A percentile compares a stretch with the other conserved stretches of the same genome.
phyloP scores from a whole-genome alignment of 2,329 filamentous ascomycete genomes.

The Capronia epimyces region DNA sequence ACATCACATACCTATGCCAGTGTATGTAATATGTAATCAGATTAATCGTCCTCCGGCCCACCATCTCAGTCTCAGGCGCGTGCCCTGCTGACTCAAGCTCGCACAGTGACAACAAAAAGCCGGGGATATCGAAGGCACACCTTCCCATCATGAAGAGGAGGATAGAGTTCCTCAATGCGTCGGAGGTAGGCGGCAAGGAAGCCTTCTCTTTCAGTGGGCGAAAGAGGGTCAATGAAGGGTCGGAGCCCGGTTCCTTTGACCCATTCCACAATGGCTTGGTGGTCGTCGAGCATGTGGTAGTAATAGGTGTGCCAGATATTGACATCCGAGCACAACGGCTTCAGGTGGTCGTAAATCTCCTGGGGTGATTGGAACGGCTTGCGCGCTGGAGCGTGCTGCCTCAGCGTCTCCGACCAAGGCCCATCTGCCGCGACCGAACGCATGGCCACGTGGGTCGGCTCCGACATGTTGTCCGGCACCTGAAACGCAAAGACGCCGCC shows the following conservation, averaged over 20 bases:
- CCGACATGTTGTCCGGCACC: slow-evolving; percentile 48
- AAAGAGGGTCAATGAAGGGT: slow-evolving; percentile 50
- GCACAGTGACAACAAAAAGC: slow-evolving; percentile 49
- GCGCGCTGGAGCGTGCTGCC: slow-evolving; percentile 35
- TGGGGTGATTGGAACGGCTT: slow-evolving; percentile 46
- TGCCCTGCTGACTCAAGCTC: too few species aligned
- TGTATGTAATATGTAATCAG: too few species aligned
- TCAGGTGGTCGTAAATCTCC: slow-evolving; percentile 48
- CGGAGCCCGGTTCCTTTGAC: slow-evolving; percentile 53
- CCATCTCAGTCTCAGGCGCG: too few species aligned
- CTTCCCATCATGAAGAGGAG: slow-evolving; percentile 45
- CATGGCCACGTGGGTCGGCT: slow-evolving; percentile 51
- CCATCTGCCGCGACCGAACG: slow-evolving; percentile 37
- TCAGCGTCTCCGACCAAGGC: slow-evolving; percentile 38
- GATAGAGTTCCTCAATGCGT: slow-evolving; percentile 44
- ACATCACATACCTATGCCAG: too few species aligned
- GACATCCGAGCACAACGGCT: slow-evolving; percentile 40
- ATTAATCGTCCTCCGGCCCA: too few species aligned
- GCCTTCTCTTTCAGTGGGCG: slow-evolving; percentile 36
- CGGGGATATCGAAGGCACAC: slow-evolving; percentile 54
- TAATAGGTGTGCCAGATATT: slow-evolving; percentile 54
- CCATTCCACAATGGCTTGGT: slow-evolving; percentile 54
- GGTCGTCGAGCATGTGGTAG: slow-evolving; percentile 47
- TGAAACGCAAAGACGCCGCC: slow-evolving; percentile 54
- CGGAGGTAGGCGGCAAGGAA: slow-evolving; percentile 48